Conservation (phyloP, 768 basidiomycete species). For the Boletus rubescentipes region DNA sequence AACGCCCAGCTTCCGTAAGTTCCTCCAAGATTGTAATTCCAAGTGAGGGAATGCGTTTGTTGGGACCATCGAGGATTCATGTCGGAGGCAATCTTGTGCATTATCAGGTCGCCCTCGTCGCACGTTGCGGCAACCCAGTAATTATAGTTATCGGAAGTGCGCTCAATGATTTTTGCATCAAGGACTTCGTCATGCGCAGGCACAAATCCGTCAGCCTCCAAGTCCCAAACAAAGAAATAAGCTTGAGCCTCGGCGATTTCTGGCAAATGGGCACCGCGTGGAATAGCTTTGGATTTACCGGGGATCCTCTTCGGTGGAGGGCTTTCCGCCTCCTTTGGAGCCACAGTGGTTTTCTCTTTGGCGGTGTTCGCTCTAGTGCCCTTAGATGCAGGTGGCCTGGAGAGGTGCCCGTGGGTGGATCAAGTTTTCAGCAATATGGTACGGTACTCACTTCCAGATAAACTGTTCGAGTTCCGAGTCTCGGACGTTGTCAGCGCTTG, state of each 20-base stretch:
- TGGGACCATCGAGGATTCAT: conserved; percentile 72
- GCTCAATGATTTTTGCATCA: conserved; percentile 51
- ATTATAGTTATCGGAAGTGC: conserved; percentile 44
- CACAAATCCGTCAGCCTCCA: conserved; percentile 46
- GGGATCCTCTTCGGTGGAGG: conserved; percentile 12
- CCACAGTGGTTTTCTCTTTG: conserved; percentile 14
- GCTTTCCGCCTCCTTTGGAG: conserved; percentile 9
- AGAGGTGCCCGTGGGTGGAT: conserved; percentile 1
- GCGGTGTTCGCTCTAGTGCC: conserved; percentile 14
- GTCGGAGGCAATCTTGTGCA: conserved; percentile 61
- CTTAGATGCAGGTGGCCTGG: conserved; percentile 25
- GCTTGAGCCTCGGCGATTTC: conserved; percentile 45
- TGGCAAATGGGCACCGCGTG: conserved; percentile 19
- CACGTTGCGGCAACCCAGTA: conserved; percentile 61
- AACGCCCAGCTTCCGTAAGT: conserved; percentile 80
- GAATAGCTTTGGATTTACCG: conserved; percentile 18
- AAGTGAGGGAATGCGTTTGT: conserved; percentile 74
- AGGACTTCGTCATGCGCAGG: conserved; percentile 49
- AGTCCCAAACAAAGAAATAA: conserved; percentile 64
- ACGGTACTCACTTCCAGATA: conserved; percentile 70
- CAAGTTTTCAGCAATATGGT: neutral
- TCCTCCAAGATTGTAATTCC: conserved; percentile 72
- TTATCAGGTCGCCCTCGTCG: conserved; percentile 49
- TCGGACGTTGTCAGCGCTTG: conserved; percentile 61
- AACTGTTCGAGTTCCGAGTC: conserved; percentile 78